phyloP scores from a whole-genome alignment of 805 yeast species.

The Cyberlindnera americana region DNA sequence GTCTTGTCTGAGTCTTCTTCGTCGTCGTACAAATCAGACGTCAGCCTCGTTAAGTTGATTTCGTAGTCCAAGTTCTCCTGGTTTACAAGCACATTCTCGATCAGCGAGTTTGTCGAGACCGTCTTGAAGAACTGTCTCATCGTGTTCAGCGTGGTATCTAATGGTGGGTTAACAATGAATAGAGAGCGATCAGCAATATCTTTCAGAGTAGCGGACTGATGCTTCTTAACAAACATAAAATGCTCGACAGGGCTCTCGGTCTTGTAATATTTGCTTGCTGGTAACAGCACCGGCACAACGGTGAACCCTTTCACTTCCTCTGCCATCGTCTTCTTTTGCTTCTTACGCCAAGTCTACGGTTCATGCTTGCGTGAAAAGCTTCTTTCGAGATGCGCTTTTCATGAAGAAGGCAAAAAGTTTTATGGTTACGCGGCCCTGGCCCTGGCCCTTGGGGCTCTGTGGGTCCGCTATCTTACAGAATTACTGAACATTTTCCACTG shows the following conservation, averaged over 20 bases:
- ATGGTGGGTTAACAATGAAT: slow-evolving; percentile 77
- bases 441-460: no score
- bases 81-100: slow-evolving; percentile 46
- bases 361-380: no score
- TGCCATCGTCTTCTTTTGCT: slow-evolving; percentile 13
- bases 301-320: slow-evolving; percentile 55
- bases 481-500: no score
- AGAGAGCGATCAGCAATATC: slow-evolving; percentile 52
- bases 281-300: slow-evolving; percentile 45
- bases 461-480: no score
- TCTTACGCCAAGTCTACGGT: no score
- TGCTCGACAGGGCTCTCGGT: slow-evolving; percentile 37
- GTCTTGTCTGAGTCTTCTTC: slow-evolving; percentile 26
- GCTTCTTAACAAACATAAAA: slow-evolving; percentile 65
- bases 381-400: no score
- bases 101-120: slow-evolving; percentile 61
- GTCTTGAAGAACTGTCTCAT: slow-evolving; percentile 55
- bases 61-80: slow-evolving; percentile 42
- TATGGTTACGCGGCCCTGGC: background rate
- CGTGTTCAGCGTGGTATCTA: slow-evolving; percentile 47
- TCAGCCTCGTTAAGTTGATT: slow-evolving; percentile 53
- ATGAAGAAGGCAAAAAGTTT: background rate
- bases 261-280: slow-evolving; percentile 23
- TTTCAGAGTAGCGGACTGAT: slow-evolving; percentile 41
- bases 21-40: slow-evolving; percentile 49